Conservation (phyloP, 257 asterid genomes). For the Nyctanthes arbortristis region DNA sequence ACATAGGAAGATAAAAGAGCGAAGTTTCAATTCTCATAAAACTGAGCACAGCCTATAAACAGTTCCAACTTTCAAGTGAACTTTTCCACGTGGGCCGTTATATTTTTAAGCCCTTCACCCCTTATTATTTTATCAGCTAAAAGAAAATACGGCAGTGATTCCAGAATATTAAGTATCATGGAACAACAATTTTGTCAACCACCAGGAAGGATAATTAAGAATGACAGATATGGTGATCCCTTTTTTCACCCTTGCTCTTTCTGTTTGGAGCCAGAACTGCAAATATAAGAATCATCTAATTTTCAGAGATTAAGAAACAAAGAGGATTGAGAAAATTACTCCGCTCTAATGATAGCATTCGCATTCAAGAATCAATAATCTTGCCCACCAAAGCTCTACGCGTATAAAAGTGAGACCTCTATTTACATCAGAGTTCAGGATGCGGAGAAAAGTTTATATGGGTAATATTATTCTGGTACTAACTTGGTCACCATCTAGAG, state of each 20-base stretch:
- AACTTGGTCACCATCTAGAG: conserved; percentile 38
- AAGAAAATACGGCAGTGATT: not conserved
- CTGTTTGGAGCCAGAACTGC: not conserved
- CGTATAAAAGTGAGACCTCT: not conserved
- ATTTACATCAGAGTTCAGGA: not conserved
- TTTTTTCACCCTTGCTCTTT: not conserved
- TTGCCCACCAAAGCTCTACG: conserved; percentile 1
- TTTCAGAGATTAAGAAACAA: not conserved
- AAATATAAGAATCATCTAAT: too few species aligned
- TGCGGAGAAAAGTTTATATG: conserved; percentile 1
- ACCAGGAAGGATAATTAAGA: too few species aligned
- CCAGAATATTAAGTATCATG: conserved; percentile 13
- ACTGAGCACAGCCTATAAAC: not conserved
- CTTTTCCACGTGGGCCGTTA: not conserved
- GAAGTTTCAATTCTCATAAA: not conserved
- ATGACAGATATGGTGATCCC: not conserved
- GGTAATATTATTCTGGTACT: conserved; percentile 20
- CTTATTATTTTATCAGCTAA: not conserved
- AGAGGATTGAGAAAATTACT: not conserved
- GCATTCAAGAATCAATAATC: not conserved
- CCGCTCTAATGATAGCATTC: not conserved
- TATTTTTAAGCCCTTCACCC: conserved; percentile 5
- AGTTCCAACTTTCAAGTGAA: not conserved
- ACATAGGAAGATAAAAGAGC: not conserved
- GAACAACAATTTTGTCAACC: not conserved